These are phyloP conservation scores for Gypsophila paniculata DNA, from an alignment of 179 eudicot genomes.

Conservation along the genomic window DNA sequence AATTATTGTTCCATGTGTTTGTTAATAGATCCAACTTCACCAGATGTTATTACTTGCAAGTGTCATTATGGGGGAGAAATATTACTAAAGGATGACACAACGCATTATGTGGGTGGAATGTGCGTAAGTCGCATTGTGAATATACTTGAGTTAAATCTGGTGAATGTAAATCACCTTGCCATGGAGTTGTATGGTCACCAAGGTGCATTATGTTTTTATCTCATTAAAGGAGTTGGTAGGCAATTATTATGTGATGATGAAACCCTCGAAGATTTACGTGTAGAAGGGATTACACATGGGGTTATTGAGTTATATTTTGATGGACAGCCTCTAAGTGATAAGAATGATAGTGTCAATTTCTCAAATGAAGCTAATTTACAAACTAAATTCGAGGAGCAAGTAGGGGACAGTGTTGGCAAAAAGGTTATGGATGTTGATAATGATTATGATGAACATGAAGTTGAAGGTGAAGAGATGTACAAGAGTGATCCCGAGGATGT, in stretches of 20 bases:
- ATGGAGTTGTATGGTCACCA: not conserved
- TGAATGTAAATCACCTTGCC: not conserved
- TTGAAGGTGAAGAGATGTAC: not conserved
- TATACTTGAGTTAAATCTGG: not conserved
- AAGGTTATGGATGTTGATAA: not conserved
- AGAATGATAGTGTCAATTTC: not conserved
- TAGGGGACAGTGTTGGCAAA: no score
- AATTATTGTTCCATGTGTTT: not conserved
- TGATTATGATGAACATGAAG: not conserved
- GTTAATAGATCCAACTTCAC: not conserved
- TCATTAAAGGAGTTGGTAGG: not conserved
- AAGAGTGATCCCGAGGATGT: slow-evolving; percentile 5
- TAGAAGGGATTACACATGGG: not conserved
- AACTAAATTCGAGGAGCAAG: no score
- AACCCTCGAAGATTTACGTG: not conserved
- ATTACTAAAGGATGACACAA: not conserved
- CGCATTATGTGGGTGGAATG: not conserved
- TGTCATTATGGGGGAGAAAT: not conserved
- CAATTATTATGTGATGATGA: not conserved
- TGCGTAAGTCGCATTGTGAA: not conserved
- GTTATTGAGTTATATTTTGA: not conserved
- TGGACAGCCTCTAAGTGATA: not conserved
- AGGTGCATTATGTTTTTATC: not conserved
- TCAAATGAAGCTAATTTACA: not conserved
- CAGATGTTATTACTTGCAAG: not conserved